Percentiles rank a stretch among this genome's conserved stretches.
Evolutionary conservation across 129 eudicot genomes (phyloP).

Genomic region (Lonicera japonica): DNA sequence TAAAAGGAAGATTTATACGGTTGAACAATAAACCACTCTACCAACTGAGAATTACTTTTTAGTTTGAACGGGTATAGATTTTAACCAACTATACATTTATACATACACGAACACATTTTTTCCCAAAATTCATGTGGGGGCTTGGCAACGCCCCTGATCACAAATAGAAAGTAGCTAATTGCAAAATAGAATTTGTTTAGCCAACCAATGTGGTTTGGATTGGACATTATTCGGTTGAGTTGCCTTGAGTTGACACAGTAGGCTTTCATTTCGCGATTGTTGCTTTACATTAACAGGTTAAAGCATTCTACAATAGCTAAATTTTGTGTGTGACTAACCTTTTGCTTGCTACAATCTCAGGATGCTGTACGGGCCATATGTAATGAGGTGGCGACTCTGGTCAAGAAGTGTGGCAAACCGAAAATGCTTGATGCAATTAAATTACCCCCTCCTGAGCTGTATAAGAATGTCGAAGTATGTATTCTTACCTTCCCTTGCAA

Average conservation of each 20-base stretch:
- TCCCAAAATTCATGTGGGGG: too few species aligned
- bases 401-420: conserved; percentile 81
- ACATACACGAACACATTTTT: too few species aligned
- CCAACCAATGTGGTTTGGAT: background rate
- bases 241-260: background rate
- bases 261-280: background rate
- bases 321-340: background rate
- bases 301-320: background rate
- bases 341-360: conserved; percentile 25
- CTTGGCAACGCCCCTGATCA: too few species aligned
- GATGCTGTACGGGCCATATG: conserved; percentile 86
- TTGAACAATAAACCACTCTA: too few species aligned
- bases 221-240: background rate
- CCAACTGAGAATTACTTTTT: too few species aligned
- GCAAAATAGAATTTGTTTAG: too few species aligned
- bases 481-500: conserved; percentile 9
- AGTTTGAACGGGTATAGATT: too few species aligned
- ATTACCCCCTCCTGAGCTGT: conserved; percentile 90
- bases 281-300: background rate
- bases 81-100: too few species aligned
- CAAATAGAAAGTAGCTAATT: too few species aligned
- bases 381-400: conserved; percentile 69
- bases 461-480: conserved; percentile 84
- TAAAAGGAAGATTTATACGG: too few species aligned
- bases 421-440: conserved; percentile 91